These are phyloP conservation scores for Oryza brachyantha DNA, from an alignment of 176 grass and related monocot species.

Conservation along the genomic window DNA sequence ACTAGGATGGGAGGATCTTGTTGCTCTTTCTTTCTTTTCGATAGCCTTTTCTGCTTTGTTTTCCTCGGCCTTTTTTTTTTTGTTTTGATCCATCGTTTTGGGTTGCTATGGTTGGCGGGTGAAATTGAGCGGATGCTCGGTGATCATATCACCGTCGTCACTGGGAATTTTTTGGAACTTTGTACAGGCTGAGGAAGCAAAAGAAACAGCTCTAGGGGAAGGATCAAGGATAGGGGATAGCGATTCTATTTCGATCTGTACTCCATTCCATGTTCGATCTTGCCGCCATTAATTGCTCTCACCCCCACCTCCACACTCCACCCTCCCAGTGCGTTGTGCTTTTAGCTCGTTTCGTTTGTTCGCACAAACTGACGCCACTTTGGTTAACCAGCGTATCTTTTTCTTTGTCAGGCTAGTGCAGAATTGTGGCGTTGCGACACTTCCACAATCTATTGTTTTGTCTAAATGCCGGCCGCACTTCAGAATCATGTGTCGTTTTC, in stretches of 20 bases:
- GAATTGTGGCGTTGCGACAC: neutral
- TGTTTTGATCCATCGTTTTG: constrained; percentile 30
- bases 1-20: neutral
- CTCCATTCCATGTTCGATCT: constrained; percentile 23
- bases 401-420: neutral
- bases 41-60: constrained; percentile 22
- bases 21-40: constrained; percentile 10
- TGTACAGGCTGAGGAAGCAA: constrained; percentile 66
- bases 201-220: constrained; percentile 26
- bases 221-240: constrained; percentile 43
- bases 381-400: neutral
- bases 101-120: neutral
- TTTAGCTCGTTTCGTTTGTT: neutral
- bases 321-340: neutral
- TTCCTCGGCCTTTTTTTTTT: too few species aligned
- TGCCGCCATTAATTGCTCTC: neutral
- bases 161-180: constrained; percentile 52
- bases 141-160: neutral
- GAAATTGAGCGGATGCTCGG: constrained; percentile 14
- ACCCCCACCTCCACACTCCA: neutral
- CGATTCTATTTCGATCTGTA: constrained; percentile 37
- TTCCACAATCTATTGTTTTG: neutral
- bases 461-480: neutral
- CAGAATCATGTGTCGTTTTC: neutral
- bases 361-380: neutral